Base-by-base conservation (phyloP, 306 rosid genomes). In the Quercus bicolor region DNA sequence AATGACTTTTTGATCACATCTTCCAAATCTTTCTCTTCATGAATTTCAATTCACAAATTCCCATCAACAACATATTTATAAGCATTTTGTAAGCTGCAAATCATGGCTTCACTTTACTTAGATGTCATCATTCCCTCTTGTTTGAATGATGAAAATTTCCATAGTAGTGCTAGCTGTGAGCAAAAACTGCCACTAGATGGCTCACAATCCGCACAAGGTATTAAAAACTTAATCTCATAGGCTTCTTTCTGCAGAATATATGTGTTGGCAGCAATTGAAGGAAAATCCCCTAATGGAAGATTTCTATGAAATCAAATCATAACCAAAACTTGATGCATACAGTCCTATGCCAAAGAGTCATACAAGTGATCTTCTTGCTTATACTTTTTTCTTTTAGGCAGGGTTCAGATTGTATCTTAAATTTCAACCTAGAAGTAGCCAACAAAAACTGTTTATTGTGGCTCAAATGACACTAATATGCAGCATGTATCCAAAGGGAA, bases 11-110 rank as follows among this genome's bases (percentile, higher is more conserved):
- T 83, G 68, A 84, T 89, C 75, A 87, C 83, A 88, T 83, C 79
- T 79, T 90, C 85, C 48, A 83, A 74, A 82, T 78, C 78, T 85
- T 70, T 85, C 69, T 83, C 82, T 81, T 70, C 85, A 79, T 79
- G 73, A 82, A 78, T 82, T 87, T 88, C 81, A 60, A 70, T 82
- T 87, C 81, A 54, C 77, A 73, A 81, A 79, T 88, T 84, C 89
- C 86, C 87, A 81, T 87, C 91, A 73, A 78, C 76, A 80, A 68
- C 60, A 80, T 76, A 79, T 33, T 74, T 66, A 65, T 54, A 68
- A 33, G 75, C 78, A 40, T 70, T 62, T 29, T 78, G 51, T 40
- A 70, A 77, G 62, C 83, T 70, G 76, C 75, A 77, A 82, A 77
- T 77, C 82, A 73, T 64, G 77, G 81, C 81, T 79, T 88, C 76